Conservation (phyloP, 192 early-diverging fungal genomes). For the Podila clonocystis region DNA sequence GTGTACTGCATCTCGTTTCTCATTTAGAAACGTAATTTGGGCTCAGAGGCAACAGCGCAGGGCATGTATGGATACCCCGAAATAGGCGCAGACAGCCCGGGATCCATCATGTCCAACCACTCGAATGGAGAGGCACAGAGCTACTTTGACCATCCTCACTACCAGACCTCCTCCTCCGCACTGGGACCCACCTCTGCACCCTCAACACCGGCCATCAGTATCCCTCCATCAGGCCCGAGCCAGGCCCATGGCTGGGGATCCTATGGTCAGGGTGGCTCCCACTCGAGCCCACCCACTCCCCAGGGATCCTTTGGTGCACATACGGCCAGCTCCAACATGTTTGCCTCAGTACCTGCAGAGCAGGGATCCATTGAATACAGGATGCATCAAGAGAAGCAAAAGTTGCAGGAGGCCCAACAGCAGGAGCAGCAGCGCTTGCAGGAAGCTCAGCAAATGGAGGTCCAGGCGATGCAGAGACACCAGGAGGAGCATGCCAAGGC, state of each 20-base stretch:
- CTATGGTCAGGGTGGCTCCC: slow-evolving; percentile 29
- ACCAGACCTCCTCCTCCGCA: slow-evolving; percentile 4
- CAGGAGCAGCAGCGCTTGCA: slow-evolving; percentile 32
- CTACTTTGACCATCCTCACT: slow-evolving; percentile 34
- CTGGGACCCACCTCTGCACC: slow-evolving; percentile 12
- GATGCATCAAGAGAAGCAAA: slow-evolving; percentile 22
- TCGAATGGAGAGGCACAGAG: slow-evolving; percentile 8
- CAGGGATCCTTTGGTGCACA: not conserved
- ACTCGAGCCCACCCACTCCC: slow-evolving; percentile 31
- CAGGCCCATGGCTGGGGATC: slow-evolving; percentile 9
- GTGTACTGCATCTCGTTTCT: too few relatives aligned
- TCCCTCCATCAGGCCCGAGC: not conserved
- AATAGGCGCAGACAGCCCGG: slow-evolving; percentile 23
- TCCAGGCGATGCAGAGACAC: not conserved
- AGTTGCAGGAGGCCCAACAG: slow-evolving; percentile 10
- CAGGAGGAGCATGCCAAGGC: slow-evolving; percentile 4
- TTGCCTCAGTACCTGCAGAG: slow-evolving; percentile 2
- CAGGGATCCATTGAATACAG: slow-evolving; percentile 8
- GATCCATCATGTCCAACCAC: slow-evolving; percentile 9
- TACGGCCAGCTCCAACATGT: slow-evolving; percentile 5
- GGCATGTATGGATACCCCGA: slow-evolving; percentile 21
- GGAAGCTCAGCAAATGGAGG: slow-evolving; percentile 25
- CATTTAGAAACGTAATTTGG: slow-evolving; percentile 44
- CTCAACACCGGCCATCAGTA: slow-evolving; percentile 11
- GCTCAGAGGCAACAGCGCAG: slow-evolving; percentile 26